Conservation (phyloP, 768 basidiomycete genomes). For the Suillus alpinus region DNA sequence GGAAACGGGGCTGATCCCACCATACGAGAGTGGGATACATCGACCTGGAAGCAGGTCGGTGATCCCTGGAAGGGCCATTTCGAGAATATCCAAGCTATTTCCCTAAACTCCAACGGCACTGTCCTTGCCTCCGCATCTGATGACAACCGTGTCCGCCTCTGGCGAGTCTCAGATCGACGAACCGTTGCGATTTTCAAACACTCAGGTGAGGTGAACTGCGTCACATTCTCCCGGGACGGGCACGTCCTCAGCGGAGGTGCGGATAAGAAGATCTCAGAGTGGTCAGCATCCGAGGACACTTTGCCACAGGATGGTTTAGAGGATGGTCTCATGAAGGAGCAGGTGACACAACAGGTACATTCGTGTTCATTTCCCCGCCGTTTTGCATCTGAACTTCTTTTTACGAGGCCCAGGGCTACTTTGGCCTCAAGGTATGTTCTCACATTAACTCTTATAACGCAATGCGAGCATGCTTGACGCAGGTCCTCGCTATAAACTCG, state of each 20-base stretch:
- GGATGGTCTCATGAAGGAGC: not conserved
- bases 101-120: slow-evolving; percentile 1
- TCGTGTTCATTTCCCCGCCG: not conserved
- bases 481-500: not conserved
- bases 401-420: not conserved
- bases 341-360: not conserved
- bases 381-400: not conserved
- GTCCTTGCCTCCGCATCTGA: slow-evolving; percentile 28
- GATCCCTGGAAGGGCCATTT: not conserved
- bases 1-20: not conserved
- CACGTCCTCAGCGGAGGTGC: not conserved
- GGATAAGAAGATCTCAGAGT: not conserved
- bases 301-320: not conserved
- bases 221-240: not conserved
- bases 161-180: slow-evolving; percentile 16
- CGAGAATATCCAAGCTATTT: not conserved
- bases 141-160: slow-evolving; percentile 28
- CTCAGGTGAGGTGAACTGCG: not conserved
- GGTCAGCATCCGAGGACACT: not conserved
- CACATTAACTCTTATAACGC: not conserved
- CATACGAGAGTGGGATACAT: not conserved
- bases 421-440: not conserved
- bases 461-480: not conserved
- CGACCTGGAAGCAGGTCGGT: not conserved
- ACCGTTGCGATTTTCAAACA: not conserved